These are phyloP conservation scores for Marasmius oreades DNA, from an alignment of 1,284 basidiomycete genomes.

Conservation along the genomic window DNA sequence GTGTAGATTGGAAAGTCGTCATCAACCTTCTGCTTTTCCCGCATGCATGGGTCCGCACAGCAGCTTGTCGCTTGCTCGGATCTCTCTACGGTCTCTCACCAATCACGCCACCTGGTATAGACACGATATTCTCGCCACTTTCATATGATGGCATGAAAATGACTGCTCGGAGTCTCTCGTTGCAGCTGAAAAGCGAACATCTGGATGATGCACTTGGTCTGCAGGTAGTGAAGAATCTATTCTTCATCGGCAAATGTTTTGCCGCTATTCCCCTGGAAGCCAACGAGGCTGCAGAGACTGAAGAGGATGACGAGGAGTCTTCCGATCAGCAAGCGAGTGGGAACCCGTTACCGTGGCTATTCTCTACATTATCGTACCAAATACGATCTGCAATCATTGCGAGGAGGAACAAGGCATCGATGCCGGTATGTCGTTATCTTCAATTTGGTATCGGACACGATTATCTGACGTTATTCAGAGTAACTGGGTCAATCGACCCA, in stretches of 20 bases:
- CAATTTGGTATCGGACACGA: constrained; percentile 4
- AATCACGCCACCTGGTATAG: constrained; percentile 31
- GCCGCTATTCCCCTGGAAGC: constrained; percentile 35
- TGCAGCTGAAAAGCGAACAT: constrained; percentile 81
- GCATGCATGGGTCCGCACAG: constrained; percentile 91
- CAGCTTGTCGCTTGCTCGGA: constrained; percentile 78
- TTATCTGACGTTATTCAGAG: constrained; percentile 21
- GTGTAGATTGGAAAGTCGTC: constrained; percentile 62
- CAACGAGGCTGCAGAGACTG: constrained; percentile 29
- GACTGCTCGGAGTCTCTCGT: constrained; percentile 72
- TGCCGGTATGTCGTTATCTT: constrained; percentile 37
- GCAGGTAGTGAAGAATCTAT: constrained; percentile 93
- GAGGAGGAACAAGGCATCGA: constrained; percentile 50
- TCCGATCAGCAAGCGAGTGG: constrained; percentile 24
- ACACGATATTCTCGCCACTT: constrained; percentile 41
- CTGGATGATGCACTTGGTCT: constrained; percentile 77
- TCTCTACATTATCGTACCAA: constrained; percentile 91
- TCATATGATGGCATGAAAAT: constrained; percentile 60
- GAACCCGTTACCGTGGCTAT: constrained; percentile 88
- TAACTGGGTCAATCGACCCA: constrained; percentile 77
- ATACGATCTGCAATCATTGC: constrained; percentile 71
- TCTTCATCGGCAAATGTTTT: constrained; percentile 88
- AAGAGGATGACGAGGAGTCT: constrained; percentile 29
- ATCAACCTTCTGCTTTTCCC: constrained; percentile 79
- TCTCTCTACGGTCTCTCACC: constrained; percentile 59